These are phyloP conservation scores for Prunus dulcis DNA, from an alignment of 306 rosid species.

Conservation along the genomic window DNA sequence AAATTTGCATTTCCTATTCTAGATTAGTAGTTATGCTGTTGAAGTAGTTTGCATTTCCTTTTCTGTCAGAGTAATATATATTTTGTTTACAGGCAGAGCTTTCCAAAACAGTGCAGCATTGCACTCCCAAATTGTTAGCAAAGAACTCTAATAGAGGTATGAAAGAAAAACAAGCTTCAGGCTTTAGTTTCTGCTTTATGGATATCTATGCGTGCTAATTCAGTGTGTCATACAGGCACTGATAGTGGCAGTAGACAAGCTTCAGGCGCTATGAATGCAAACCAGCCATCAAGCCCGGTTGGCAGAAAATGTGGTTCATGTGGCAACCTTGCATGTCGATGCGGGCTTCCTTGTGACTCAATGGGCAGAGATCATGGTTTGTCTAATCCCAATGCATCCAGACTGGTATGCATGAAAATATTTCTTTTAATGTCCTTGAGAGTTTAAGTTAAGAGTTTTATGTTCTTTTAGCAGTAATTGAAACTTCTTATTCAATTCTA, in stretches of 20 bases:
- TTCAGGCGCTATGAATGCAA: slow-evolving; percentile 34
- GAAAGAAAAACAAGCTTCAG: slow-evolving; percentile 11
- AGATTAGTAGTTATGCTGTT: not conserved
- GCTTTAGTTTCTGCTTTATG: slow-evolving; percentile 29
- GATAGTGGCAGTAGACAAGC: slow-evolving; percentile 26
- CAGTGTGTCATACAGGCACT: slow-evolving; percentile 45
- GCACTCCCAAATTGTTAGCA: slow-evolving; percentile 31
- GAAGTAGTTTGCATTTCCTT: not conserved
- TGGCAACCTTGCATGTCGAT: slow-evolving; percentile 35
- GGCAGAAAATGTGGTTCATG: slow-evolving; percentile 32
- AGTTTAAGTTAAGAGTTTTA: slow-evolving; percentile 2
- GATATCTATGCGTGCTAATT: slow-evolving; percentile 48
- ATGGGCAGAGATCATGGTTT: slow-evolving; percentile 26
- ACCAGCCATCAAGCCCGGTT: slow-evolving; percentile 23
- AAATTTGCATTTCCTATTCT: not conserved
- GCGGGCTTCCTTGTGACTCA: slow-evolving; percentile 37
- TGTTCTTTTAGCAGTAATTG: slow-evolving; percentile 7
- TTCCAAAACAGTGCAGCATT: slow-evolving; percentile 33
- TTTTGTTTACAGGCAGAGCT: slow-evolving; percentile 40
- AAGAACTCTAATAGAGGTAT: slow-evolving; percentile 54
- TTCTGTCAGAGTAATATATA: slow-evolving; percentile 18
- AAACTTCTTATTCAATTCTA: slow-evolving; percentile 27
- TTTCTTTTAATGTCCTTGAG: not conserved
- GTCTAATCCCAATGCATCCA: slow-evolving; percentile 25
- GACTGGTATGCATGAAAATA: slow-evolving; percentile 37